phyloP scores from a whole-genome alignment of 2,329 filamentous ascomycete genomes.

The Fusarium dimerum region DNA sequence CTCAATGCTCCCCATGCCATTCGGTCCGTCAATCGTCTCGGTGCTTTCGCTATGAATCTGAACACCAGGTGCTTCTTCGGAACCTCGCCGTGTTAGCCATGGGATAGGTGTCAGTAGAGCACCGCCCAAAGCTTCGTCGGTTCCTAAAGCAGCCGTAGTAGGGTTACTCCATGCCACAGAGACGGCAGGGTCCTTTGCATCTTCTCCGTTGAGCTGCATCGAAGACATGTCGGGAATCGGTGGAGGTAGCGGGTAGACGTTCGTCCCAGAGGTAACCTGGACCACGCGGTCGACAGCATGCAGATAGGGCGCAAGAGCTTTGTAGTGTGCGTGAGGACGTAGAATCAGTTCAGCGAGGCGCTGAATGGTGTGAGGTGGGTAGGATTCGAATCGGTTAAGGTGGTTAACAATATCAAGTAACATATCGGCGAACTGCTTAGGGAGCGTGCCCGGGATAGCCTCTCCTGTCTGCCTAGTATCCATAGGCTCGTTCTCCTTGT shows the following conservation, averaged over 20 bases:
- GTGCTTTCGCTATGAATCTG: conserved; percentile 70
- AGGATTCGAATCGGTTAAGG: conserved; percentile 67
- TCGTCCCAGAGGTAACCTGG: conserved; percentile 80
- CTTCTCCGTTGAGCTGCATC: conserved; percentile 64
- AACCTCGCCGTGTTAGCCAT: conserved; percentile 63
- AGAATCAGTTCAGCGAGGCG: conserved; percentile 86
- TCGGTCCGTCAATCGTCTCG: conserved; percentile 79
- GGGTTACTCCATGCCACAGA: conserved; percentile 50
- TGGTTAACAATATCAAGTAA: conserved; percentile 61
- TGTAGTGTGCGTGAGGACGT: conserved; percentile 76
- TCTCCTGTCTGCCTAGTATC: conserved; percentile 38
- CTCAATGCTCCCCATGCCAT: conserved; percentile 76
- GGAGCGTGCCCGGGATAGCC: conserved; percentile 50
- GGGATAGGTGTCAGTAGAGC: conserved; percentile 92
- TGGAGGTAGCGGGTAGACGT: conserved; percentile 79
- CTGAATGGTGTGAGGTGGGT: conserved; percentile 91
- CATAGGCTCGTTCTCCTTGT: conserved; percentile 68
- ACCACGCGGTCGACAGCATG: conserved; percentile 89
- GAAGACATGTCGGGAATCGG: conserved; percentile 60
- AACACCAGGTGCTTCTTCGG: conserved; percentile 33
- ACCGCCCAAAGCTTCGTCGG: conserved; percentile 86
- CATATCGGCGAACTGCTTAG: conserved; percentile 64
- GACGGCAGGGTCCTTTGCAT: conserved; percentile 40
- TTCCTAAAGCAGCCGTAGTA: conserved; percentile 60
- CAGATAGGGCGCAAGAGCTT: conserved; percentile 78